Base-by-base conservation (phyloP, 257 asterid species). In the Nyctanthes arbortristis region DNA sequence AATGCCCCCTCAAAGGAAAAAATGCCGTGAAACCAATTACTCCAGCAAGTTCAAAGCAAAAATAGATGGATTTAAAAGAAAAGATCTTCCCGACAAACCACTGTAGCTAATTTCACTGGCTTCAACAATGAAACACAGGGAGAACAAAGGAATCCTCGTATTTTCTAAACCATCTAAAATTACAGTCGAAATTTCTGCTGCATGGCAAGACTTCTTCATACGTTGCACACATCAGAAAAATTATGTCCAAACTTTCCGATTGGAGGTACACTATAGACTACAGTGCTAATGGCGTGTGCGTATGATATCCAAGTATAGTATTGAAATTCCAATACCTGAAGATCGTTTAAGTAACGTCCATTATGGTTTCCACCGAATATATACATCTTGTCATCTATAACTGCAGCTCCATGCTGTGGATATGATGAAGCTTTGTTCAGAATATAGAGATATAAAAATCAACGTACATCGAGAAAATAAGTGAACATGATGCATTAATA, bases 271-370 rank as follows among this genome's bases (percentile, higher is more conserved):
- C 67, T 67, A 71, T 34, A 68, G 66, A 68, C 60, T 62, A 45
- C 31, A 73, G 43, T 35, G 69, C 63, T 56, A 35, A 39, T 43
- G 37, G 14, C 4, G 8, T 45, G 69, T 30, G 68, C 34, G 18
- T 45, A 36, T 31, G 49, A 57, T 40, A 14, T 54, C 68, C 40
- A 57, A 66, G 49, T 33, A 57, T 35, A 79, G 30, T 67, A 73
- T 31, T 63, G 79, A 79, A 80, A 30, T 66, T 74, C 45, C 66
- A 80, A 80, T 70, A 93, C 98, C 98, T 90, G 98, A 78, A 90
- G 96, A 86, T 93, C 98, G 79, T 85, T 88, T 43, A 93, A 79
- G 80, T 93, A 93, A 63, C 96, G 98, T 55, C 98, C 98, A 71
- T 90, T 93, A 84, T 90, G 87, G 81, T 90, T 93, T 77, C 98